phyloP scores from a whole-genome alignment of 805 yeast species.

The Lachancea fermentati region DNA sequence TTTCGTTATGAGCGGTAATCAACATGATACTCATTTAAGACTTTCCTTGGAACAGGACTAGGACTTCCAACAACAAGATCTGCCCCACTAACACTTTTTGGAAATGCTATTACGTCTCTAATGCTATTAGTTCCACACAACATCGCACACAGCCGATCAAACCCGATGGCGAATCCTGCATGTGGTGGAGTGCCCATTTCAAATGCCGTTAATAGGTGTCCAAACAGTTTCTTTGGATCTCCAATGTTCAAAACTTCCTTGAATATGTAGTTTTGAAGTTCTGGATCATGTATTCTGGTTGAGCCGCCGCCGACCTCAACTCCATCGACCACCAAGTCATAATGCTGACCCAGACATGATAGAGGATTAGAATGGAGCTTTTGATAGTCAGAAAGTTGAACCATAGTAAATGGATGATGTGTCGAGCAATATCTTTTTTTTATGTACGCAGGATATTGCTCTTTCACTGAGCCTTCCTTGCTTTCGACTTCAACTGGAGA shows the following conservation, averaged over 20 bases:
- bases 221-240: conserved; percentile 62
- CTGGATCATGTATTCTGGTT: conserved; percentile 84
- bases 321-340: conserved; percentile 90
- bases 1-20: conserved; percentile 2
- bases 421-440: conserved; percentile 52
- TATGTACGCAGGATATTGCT: conserved; percentile 59
- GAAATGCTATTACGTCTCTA: conserved; percentile 93
- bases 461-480: conserved; percentile 8
- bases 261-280: conserved; percentile 69
- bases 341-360: conserved; percentile 79
- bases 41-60: conserved; percentile 46
- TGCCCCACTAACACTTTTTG: conserved; percentile 82
- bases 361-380: conserved; percentile 49
- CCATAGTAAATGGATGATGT: conserved; percentile 98
- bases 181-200: conserved; percentile 97
- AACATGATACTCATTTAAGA: conserved; percentile 52
- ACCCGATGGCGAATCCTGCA: conserved; percentile 94
- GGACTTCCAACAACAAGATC: conserved; percentile 91
- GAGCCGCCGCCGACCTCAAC: conserved; percentile 98
- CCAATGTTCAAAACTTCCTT: conserved; percentile 54
- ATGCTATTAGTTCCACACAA: conserved; percentile 69
- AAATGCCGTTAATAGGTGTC: conserved; percentile 78
- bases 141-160: conserved; percentile 92
- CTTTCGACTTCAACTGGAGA: conserved; percentile 54
- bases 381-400: conserved; percentile 60